Evolutionary conservation across 345 rosid genomes (phyloP).

Genomic region (Lepidium didymum): DNA sequence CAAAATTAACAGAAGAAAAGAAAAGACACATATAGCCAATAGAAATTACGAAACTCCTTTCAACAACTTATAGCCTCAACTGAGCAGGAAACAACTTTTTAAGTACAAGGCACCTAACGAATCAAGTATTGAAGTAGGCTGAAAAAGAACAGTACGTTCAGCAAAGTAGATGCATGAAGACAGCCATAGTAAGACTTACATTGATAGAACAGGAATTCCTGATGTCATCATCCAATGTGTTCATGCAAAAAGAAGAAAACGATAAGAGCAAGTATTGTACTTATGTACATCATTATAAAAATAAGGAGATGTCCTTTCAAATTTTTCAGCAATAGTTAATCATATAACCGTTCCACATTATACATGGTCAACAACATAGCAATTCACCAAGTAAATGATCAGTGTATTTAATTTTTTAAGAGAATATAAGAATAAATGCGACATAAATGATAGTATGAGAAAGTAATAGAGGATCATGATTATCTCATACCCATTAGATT

Average conservation of each 20-base stretch:
- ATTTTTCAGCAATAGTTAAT: neutral
- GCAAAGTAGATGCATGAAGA: conserved; percentile 14
- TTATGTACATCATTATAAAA: neutral
- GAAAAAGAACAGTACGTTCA: neutral
- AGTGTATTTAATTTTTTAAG: neutral
- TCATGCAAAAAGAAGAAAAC: conserved; percentile 31
- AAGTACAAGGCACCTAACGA: neutral
- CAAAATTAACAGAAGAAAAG: neutral
- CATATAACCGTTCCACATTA: neutral
- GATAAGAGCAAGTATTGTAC: conserved; percentile 2
- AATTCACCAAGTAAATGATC: neutral
- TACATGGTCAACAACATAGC: neutral
- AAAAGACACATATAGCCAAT: neutral
- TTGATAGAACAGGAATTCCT: conserved; percentile 97
- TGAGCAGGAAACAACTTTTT: neutral
- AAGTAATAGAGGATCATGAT: neutral
- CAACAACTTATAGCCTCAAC: neutral
- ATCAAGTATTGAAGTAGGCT: conserved; percentile 8
- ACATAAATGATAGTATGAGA: neutral
- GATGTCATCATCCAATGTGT: conserved; percentile 42
- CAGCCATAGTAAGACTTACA: conserved; percentile 50
- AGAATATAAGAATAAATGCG: neutral
- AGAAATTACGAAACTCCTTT: neutral
- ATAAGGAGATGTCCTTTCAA: neutral
- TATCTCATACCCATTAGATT: conserved; percentile 81